Evolutionary conservation across 2,329 filamentous ascomycete genomes (phyloP).

Genomic region (Monosporascus cannonballus): DNA sequence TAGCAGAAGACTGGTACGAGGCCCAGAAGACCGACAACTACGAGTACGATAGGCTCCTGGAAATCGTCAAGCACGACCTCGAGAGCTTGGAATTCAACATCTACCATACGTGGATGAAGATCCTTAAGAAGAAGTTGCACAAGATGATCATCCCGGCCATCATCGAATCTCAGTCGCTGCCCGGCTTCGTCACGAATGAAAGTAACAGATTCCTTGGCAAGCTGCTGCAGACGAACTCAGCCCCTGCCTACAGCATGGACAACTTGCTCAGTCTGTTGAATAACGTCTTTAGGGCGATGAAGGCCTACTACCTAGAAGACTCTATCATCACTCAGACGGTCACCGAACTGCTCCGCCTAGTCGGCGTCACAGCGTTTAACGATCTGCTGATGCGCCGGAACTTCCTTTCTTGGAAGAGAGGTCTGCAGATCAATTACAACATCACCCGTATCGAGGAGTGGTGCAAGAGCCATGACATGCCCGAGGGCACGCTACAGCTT

Average conservation of each 20-base stretch:
- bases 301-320: slow-evolving; percentile 95
- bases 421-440: slow-evolving; percentile 99
- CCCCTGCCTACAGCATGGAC: slow-evolving; percentile 98
- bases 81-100: slow-evolving; percentile 99
- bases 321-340: slow-evolving; percentile 93
- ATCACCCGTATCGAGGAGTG: slow-evolving; percentile 99
- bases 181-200: slow-evolving; percentile 97
- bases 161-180: slow-evolving; percentile 96
- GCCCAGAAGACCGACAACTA: slow-evolving; percentile 99
- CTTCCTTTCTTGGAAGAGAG: slow-evolving; percentile 98
- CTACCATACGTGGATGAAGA: slow-evolving; percentile 99
- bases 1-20: slow-evolving; percentile 99
- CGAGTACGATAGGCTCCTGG: slow-evolving; percentile 92
- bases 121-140: slow-evolving; percentile 96
- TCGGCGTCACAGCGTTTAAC: slow-evolving; percentile 97
- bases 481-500: slow-evolving; percentile 91
- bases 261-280: slow-evolving; percentile 93
- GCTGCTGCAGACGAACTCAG: slow-evolving; percentile 81
- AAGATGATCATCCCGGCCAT: slow-evolving; percentile 99
- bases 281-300: slow-evolving; percentile 98
- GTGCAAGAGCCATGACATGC: slow-evolving; percentile 99
- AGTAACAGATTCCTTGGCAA: slow-evolving; percentile 98
- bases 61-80: slow-evolving; percentile 98
- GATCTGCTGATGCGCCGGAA: slow-evolving; percentile 96
- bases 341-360: slow-evolving; percentile 84